Conservation (phyloP, 1,284 basidiomycete genomes). For the Ganoderma sinense region DNA sequence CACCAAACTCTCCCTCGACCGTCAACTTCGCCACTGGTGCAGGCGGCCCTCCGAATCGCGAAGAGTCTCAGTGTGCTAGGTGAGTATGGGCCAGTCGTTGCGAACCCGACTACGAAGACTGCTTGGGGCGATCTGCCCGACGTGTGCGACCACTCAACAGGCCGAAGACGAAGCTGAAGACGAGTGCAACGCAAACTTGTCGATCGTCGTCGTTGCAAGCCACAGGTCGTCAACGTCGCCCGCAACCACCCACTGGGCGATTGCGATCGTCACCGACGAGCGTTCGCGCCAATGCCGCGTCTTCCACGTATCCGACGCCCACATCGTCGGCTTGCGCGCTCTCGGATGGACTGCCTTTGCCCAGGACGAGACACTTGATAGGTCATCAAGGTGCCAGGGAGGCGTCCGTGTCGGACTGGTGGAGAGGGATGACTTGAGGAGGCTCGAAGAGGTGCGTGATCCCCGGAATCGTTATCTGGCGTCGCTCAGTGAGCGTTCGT, state of each 20-base stretch:
- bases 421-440: neutral
- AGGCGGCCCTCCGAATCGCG: too few species aligned
- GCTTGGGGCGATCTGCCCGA: neutral
- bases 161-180: neutral
- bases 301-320: slow-evolving; percentile 1
- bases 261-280: slow-evolving; percentile 5
- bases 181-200: neutral
- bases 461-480: neutral
- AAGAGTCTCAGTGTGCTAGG: too few species aligned
- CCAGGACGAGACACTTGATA: neutral
- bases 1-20: too few species aligned
- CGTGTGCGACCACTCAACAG: neutral
- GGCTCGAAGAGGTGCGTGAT: neutral
- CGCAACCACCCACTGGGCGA: neutral
- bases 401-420: slow-evolving; percentile 3
- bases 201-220: neutral
- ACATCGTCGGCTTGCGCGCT: neutral
- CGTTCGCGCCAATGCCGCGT: slow-evolving; percentile 1
- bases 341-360: neutral
- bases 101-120: neutral
- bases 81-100: neutral
- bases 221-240: neutral
- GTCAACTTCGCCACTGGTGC: too few species aligned
- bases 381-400: neutral
- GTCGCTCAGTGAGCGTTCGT: neutral